Evolutionary conservation across 345 rosid species (phyloP).

Genomic region (Eucalyptus curtisii): DNA sequence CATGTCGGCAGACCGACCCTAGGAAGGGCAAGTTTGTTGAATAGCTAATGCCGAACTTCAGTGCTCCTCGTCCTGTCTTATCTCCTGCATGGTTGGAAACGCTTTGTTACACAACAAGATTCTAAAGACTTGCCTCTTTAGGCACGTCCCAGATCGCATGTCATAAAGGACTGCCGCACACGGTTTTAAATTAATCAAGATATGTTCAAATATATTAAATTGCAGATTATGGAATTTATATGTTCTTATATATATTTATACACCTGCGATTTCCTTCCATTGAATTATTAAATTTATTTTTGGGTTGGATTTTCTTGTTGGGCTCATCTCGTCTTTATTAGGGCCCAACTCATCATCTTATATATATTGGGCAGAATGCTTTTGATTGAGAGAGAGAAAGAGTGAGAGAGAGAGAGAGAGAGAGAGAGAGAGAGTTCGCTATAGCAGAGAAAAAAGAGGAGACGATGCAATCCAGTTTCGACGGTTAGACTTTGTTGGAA

Average conservation of each 20-base stretch:
- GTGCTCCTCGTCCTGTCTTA: neutral
- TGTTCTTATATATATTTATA: no score
- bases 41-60: no score
- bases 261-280: neutral
- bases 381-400: neutral
- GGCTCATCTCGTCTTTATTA: neutral
- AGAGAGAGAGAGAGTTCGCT: neutral
- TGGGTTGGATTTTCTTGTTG: neutral
- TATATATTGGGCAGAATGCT: neutral
- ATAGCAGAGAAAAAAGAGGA: neutral
- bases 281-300: neutral
- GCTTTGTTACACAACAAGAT: neutral
- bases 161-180: neutral
- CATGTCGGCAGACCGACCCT: neutral
- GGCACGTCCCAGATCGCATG: neutral
- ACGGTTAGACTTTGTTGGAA: neutral
- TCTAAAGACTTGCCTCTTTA: neutral
- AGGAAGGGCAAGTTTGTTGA: neutral
- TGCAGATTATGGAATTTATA: neutral
- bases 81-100: neutral
- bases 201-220: neutral
- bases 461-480: neutral
- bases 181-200: neutral
- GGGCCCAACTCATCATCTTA: neutral
- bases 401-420: neutral